Conservation (phyloP, 2,329 filamentous ascomycete species). For the Microdochium bolleyi region DNA sequence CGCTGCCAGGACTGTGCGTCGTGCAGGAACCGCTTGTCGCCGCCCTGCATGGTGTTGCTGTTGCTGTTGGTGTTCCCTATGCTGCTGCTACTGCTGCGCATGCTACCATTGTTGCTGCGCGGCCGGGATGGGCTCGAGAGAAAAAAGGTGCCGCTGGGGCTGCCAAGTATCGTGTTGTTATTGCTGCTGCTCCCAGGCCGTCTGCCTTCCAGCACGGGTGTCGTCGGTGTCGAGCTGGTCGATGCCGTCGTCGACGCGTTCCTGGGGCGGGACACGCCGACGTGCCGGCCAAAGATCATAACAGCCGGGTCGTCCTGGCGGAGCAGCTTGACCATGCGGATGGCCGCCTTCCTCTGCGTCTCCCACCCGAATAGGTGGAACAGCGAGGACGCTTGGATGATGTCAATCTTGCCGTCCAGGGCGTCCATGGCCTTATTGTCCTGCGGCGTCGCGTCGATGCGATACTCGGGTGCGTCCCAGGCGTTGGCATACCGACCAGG, state of each 20-base stretch:
- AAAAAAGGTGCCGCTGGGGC: neutral
- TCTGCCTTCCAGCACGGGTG: neutral
- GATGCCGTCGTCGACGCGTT: neutral
- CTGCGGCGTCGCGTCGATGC: constrained; percentile 10
- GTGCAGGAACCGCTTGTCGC: constrained; percentile 33
- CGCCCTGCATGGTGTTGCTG: constrained; percentile 11
- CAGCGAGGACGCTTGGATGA: constrained; percentile 40
- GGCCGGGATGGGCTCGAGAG: neutral
- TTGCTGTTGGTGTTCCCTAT: constrained; percentile 7
- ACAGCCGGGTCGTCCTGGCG: constrained; percentile 32
- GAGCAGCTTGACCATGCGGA: constrained; percentile 35
- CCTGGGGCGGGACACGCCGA: constrained; percentile 21
- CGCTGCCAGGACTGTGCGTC: constrained; percentile 39
- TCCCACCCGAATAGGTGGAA: constrained; percentile 42
- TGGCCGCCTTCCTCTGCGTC: constrained; percentile 35
- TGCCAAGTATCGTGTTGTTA: neutral
- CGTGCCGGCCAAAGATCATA: constrained; percentile 43
- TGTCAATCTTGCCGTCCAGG: constrained; percentile 32
- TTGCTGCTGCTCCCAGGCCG: neutral
- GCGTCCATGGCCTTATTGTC: constrained; percentile 22
- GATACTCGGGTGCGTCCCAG: neutral
- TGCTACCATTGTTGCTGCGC: neutral
- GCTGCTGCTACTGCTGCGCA: neutral
- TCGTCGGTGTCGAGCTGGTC: neutral
- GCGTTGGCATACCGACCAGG: neutral